A percentile compares a stretch with the other conserved stretches of the same genome.
phyloP scores from a whole-genome alignment of 495 filamentous ascomycete genomes.

The Xylaria castorea region DNA sequence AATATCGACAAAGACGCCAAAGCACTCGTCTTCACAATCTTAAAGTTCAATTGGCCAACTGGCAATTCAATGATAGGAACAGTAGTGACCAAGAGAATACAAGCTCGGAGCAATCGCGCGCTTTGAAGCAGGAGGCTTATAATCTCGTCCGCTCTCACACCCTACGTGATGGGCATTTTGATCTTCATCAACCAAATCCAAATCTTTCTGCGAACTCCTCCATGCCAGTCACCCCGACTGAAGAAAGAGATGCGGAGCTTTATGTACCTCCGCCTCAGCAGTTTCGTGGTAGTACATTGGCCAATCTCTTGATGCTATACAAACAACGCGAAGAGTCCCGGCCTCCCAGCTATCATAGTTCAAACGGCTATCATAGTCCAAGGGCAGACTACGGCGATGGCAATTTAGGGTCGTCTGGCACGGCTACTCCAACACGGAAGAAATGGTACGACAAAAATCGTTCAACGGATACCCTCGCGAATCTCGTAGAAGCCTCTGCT shows the following conservation, averaged over 20 bases:
- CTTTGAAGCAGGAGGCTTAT: conserved; percentile 49
- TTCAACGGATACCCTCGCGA: conserved; percentile 56
- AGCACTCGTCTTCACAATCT: conserved; percentile 30
- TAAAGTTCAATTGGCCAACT: conserved; percentile 29
- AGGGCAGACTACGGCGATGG: conserved; percentile 39
- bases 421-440: conserved; percentile 57
- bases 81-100: conserved; percentile 35
- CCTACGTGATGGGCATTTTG: conserved; percentile 32
- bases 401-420: conserved; percentile 50
- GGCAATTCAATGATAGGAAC: conserved; percentile 32
- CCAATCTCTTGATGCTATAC: conserved; percentile 80
- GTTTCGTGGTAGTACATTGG: conserved; percentile 79
- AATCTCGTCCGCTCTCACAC: conserved; percentile 62
- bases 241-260: conserved; percentile 64
- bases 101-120: conserved; percentile 36
- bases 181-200: conserved; percentile 30
- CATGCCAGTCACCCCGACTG: conserved; percentile 64
- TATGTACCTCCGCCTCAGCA: conserved; percentile 72
- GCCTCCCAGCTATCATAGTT: conserved; percentile 34
- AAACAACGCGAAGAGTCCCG: conserved; percentile 44
- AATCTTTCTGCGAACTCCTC: conserved; percentile 53
- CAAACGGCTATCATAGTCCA: conserved; percentile 25
- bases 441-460: conserved; percentile 64
- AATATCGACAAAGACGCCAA: conserved; percentile 32
- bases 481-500: conserved; percentile 64